Evolutionary conservation across 2,329 filamentous ascomycete genomes (phyloP).

Genomic region (Pseudocercospora fijiensis): DNA sequence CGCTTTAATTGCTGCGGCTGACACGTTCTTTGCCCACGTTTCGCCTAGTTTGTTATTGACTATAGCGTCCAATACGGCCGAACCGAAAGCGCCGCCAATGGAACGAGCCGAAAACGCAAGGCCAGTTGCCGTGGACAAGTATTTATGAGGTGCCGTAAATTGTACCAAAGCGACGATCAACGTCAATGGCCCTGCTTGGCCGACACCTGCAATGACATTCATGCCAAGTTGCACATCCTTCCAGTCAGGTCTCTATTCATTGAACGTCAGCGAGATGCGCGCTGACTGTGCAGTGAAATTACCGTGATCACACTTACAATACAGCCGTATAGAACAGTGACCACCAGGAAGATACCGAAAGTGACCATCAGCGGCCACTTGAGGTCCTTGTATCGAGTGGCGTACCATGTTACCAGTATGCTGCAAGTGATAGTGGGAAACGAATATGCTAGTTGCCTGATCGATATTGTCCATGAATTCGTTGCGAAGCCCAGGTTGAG

Average conservation of each 20-base stretch:
- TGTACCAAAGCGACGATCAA: conserved; percentile 53
- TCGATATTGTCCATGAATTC: conserved; percentile 49
- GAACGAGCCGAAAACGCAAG: conserved; percentile 55
- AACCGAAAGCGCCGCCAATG: conserved; percentile 55
- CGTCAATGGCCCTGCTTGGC: conserved; percentile 53
- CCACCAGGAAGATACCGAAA: conserved; percentile 50
- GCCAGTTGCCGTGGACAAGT: conserved; percentile 55
- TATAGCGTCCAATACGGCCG: conserved; percentile 54
- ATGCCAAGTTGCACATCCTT: conserved; percentile 49
- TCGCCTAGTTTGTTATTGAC: conserved; percentile 49
- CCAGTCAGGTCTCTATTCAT: conserved; percentile 21
- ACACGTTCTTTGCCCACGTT: conserved; percentile 45
- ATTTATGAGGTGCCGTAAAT: conserved; percentile 55
- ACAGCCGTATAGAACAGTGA: conserved; percentile 51
- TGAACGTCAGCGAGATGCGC: background rate
- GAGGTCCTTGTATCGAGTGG: conserved; percentile 52
- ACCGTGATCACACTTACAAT: conserved; percentile 30
- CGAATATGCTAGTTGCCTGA: conserved; percentile 50
- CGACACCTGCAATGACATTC: conserved; percentile 51
- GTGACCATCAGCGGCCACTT: conserved; percentile 50
- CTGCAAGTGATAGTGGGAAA: conserved; percentile 45
- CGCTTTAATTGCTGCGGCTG: conserved; percentile 44
- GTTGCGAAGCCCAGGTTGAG: conserved; percentile 52
- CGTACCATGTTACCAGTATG: conserved; percentile 48
- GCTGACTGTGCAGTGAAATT: background rate